These are phyloP conservation scores for Lasiodiplodia gonubiensis DNA, from an alignment of 2,329 filamentous ascomycete genomes.

Conservation along the genomic window DNA sequence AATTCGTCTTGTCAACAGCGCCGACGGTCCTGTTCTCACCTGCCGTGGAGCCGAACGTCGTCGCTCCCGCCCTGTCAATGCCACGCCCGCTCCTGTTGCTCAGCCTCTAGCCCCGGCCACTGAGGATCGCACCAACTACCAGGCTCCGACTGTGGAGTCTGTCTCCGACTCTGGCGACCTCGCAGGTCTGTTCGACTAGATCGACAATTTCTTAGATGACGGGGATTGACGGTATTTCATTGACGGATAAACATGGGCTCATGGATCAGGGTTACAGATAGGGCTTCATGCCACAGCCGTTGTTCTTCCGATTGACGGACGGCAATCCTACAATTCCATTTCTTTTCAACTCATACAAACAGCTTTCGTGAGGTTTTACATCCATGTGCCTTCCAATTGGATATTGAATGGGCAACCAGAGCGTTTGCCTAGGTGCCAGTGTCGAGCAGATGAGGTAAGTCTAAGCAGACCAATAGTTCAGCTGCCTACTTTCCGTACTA, in stretches of 20 bases:
- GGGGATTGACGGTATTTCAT: not conserved
- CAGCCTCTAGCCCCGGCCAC: not conserved
- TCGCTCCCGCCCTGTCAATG: not conserved
- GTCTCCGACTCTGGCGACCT: slow-evolving; percentile 16
- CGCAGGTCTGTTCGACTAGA: not conserved
- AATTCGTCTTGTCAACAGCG: not conserved
- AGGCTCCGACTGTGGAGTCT: slow-evolving; percentile 36
- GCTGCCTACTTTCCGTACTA: not conserved
- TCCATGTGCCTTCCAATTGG: not conserved
- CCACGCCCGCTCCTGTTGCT: not conserved
- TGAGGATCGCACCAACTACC: slow-evolving; percentile 33
- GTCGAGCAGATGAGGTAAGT: not conserved
- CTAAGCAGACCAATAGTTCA: not conserved
- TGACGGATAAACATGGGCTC: not conserved
- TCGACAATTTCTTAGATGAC: not conserved
- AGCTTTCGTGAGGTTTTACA: not conserved
- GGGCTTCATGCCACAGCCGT: not conserved
- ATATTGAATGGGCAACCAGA: not conserved
- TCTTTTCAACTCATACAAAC: too few relatives aligned
- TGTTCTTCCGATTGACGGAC: not conserved
- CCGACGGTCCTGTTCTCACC: not conserved
- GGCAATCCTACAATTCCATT: not conserved
- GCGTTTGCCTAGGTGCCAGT: not conserved
- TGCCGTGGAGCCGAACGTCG: not conserved
- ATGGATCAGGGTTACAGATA: too few relatives aligned